Conservation (phyloP, 1,284 basidiomycete genomes). For the Puccinia hordei region DNA sequence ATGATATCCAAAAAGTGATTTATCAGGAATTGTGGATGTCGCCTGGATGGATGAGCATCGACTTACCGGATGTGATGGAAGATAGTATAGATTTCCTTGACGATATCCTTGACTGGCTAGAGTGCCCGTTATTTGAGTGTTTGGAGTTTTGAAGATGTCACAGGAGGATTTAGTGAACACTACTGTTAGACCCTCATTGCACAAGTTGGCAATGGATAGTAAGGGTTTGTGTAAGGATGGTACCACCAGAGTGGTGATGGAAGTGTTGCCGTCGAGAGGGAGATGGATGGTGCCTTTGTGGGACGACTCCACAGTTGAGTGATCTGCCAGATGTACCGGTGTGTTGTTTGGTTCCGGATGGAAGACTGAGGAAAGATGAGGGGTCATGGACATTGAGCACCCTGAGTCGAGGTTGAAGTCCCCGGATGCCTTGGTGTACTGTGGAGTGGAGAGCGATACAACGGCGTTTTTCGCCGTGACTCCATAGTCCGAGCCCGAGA, state of each 20-base stretch:
- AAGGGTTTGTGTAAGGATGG: background rate
- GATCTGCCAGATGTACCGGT: background rate
- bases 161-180: background rate
- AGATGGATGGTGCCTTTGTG: background rate
- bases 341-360: background rate
- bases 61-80: background rate
- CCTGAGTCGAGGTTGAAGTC: background rate
- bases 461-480: background rate
- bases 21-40: no score
- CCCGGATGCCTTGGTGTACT: background rate
- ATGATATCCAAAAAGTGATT: background rate
- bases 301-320: background rate
- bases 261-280: background rate
- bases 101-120: background rate
- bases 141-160: background rate
- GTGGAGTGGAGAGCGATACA: background rate
- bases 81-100: background rate
- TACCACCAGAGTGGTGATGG: background rate
- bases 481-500: background rate
- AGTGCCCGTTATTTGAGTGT: background rate
- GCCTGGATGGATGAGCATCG: background rate
- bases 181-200: background rate
- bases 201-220: background rate
- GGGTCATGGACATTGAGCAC: background rate
- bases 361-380: background rate